Evolutionary conservation across 2,329 filamentous ascomycete genomes (phyloP).

Genomic region (Fusarium brachygibbosum): DNA sequence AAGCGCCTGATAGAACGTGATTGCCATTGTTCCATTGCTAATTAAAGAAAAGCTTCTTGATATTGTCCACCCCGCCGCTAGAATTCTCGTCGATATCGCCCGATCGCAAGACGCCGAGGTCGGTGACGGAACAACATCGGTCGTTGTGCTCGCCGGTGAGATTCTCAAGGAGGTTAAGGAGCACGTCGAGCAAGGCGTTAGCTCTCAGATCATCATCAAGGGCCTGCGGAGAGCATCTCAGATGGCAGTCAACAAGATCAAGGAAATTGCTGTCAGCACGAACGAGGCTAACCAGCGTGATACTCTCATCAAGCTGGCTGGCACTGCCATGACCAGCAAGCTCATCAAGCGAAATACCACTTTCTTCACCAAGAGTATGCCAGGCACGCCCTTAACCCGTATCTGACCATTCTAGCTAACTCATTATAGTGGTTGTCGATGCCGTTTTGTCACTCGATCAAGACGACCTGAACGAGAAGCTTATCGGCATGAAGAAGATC

Average conservation of each 20-base stretch:
- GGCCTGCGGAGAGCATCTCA: constrained; percentile 86
- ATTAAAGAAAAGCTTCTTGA: constrained; percentile 81
- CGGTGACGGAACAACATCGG: constrained; percentile 96
- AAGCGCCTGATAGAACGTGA: background rate
- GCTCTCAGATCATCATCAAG: constrained; percentile 98
- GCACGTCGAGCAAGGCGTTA: constrained; percentile 95
- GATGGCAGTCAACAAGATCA: constrained; percentile 98
- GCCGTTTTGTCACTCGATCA: constrained; percentile 96
- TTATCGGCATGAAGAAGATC: constrained; percentile 99
- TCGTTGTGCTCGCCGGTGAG: constrained; percentile 97
- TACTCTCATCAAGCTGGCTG: constrained; percentile 89
- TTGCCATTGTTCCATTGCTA: constrained; percentile 9
- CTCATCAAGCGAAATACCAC: constrained; percentile 96
- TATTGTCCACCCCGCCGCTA: constrained; percentile 96
- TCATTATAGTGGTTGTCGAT: constrained; percentile 89
- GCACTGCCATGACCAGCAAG: constrained; percentile 99
- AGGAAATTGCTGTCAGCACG: constrained; percentile 93
- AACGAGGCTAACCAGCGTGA: constrained; percentile 86
- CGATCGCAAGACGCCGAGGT: constrained; percentile 99
- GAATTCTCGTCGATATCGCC: constrained; percentile 97
- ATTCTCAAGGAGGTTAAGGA: constrained; percentile 97
- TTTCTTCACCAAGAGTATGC: constrained; percentile 96
- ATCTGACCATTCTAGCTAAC: constrained; percentile 48
- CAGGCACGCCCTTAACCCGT: background rate
- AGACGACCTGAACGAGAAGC: constrained; percentile 95